phyloP scores from a whole-genome alignment of 1,139 yeast genomes.

The Candida tetrigidarum region DNA sequence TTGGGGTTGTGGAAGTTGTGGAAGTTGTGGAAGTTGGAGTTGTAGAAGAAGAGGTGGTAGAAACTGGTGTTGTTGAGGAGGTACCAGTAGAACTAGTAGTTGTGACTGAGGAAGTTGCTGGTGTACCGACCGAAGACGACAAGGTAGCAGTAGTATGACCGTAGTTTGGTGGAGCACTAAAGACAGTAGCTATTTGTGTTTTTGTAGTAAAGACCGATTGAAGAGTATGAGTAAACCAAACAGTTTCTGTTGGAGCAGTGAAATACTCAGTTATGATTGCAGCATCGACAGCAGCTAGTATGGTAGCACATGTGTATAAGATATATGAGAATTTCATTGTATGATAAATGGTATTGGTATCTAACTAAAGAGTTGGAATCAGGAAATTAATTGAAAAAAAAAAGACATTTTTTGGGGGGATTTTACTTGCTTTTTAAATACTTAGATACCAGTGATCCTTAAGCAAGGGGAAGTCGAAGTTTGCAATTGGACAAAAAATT shows the following conservation, averaged over 20 bases:
- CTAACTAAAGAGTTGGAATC: too few species aligned
- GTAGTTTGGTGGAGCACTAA: constrained; percentile 17
- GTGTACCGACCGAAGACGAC: constrained; percentile 23
- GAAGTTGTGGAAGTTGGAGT: too few species aligned
- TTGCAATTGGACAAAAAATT: not conserved
- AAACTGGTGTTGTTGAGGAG: too few species aligned
- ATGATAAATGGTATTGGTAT: not conserved
- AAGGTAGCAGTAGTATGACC: constrained; percentile 16
- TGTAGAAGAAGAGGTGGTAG: too few species aligned
- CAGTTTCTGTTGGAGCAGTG: constrained; percentile 30
- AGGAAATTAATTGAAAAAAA: not conserved
- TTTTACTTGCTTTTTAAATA: not conserved
- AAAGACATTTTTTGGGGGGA: too few species aligned
- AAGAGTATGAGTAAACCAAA: constrained; percentile 22
- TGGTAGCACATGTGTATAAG: constrained; percentile 7
- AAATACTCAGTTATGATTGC: constrained; percentile 25
- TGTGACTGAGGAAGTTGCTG: constrained; percentile 25
- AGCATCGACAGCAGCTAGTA: constrained; percentile 19
- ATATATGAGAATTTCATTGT: constrained; percentile 10
- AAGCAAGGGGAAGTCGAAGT: too few species aligned
- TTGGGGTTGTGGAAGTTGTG: too few species aligned
- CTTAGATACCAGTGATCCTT: too few species aligned
- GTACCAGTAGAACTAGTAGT: constrained; percentile 19
- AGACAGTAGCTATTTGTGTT: constrained; percentile 14
- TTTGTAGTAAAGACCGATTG: constrained; percentile 21